Base-by-base conservation (phyloP, 441 rosid species). In the Eutrema salsugineum region DNA sequence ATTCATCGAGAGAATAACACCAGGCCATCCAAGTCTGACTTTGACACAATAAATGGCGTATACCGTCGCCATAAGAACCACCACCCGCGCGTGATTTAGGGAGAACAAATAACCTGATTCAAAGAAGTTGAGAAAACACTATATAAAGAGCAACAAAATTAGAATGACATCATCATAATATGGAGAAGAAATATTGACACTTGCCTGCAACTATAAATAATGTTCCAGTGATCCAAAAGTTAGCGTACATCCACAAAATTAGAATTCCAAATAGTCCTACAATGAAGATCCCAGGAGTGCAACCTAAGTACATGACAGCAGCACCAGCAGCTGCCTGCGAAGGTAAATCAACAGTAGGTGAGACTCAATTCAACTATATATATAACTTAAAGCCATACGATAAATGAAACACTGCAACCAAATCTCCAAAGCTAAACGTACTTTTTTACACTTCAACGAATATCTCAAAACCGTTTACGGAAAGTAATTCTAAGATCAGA, bases 221-320 rank as follows among this genome's bases (percentile, higher is more conserved):
- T 40, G 92, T 84, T 78, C 98, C 98, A 5, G 98, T 87, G 81
- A 96, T 91, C 98, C 97, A 96, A 80, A 93, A 87, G 93, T 91
- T 96, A 65, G 99, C 99, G 69, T 83, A 90, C 97, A 90, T 93
- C 99, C 99, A 93, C 64, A 96, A 80, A 78, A 91, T 80, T 79
- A 93, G 80, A 78, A 93, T 96, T 33, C 91, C 90, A 77, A 90
- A 90, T 32, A 91, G 79, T 28, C 98, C 99, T 59, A 88, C 96
- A 36, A 96, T 91, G 72, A 90, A 93, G 72, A 96, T 87, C 43
- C 99, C 99, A 61, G 98, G 96, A 78, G 96, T 96, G 81, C 88
- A 93, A 62, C 98, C 99, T 82, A 91, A 80, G 82, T 86, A 85
- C 76, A 75, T 84, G 76, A 96, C 81, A 54, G 94, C 90, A 79